Evolutionary conservation across 2,329 filamentous ascomycete species (phyloP).

Genomic region (Lecanosticta acicola): DNA sequence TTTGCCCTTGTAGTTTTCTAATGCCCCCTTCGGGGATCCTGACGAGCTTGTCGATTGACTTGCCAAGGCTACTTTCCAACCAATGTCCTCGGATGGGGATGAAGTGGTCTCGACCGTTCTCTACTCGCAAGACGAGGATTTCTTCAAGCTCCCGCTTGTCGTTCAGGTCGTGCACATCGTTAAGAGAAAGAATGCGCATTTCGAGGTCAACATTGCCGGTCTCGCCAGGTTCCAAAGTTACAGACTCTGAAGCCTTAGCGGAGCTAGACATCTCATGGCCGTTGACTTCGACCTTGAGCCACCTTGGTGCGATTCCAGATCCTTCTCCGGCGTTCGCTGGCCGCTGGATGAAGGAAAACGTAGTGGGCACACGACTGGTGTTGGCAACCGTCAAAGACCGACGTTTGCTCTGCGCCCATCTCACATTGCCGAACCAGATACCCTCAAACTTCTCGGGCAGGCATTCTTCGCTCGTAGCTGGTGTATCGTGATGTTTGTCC

Average conservation of each 20-base stretch:
- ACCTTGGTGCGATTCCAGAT: constrained; percentile 49
- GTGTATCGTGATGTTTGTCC: constrained; percentile 50
- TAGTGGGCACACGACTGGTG: constrained; percentile 75
- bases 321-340: constrained; percentile 47
- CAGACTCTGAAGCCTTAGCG: constrained; percentile 37
- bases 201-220: constrained; percentile 66
- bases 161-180: constrained; percentile 66
- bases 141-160: constrained; percentile 65
- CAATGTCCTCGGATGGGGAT: constrained; percentile 73
- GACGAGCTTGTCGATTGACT: constrained; percentile 82
- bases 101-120: constrained; percentile 84
- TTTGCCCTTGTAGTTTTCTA: constrained; percentile 60
- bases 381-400: constrained; percentile 81
- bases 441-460: constrained; percentile 41
- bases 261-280: constrained; percentile 18
- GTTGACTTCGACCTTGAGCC: constrained; percentile 58
- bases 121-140: constrained; percentile 77
- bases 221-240: constrained; percentile 78
- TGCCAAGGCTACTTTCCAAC: constrained; percentile 75
- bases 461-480: constrained; percentile 11
- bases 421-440: constrained; percentile 72
- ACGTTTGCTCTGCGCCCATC: constrained; percentile 60
- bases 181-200: constrained; percentile 58
- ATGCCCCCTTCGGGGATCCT: constrained; percentile 73
- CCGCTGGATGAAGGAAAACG: constrained; percentile 71